phyloP scores from a whole-genome alignment of 495 filamentous ascomycete genomes.

The Penicillium cinerascens region DNA sequence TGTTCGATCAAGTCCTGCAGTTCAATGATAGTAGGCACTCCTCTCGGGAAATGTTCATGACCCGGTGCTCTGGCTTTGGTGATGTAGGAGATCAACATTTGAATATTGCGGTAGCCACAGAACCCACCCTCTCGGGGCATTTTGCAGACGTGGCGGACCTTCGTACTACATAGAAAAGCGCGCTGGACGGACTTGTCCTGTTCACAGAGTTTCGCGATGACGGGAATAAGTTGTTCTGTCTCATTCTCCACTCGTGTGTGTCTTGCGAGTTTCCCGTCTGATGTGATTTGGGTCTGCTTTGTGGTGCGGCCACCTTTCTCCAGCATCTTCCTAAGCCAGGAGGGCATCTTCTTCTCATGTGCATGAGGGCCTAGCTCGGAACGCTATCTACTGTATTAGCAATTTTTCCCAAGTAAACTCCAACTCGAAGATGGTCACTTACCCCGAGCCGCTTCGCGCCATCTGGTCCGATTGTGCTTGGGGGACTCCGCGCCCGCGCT shows the following conservation, averaged over 20 bases:
- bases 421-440: slow-evolving; percentile 7
- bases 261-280: slow-evolving; percentile 46
- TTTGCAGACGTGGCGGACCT: slow-evolving; percentile 77
- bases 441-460: slow-evolving; percentile 43
- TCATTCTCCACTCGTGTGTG: slow-evolving; percentile 56
- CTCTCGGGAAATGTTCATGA: slow-evolving; percentile 53
- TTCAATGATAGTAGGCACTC: slow-evolving; percentile 73
- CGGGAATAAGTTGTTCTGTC: slow-evolving; percentile 63
- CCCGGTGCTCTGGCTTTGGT: slow-evolving; percentile 54
- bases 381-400: slow-evolving; percentile 30
- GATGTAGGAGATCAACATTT: slow-evolving; percentile 86
- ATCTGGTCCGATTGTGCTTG: slow-evolving; percentile 7
- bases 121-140: slow-evolving; percentile 80
- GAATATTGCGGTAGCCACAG: slow-evolving; percentile 97
- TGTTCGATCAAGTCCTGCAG: slow-evolving; percentile 87
- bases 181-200: slow-evolving; percentile 59
- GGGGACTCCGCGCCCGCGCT: slow-evolving; percentile 8
- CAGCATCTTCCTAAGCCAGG: slow-evolving; percentile 67
- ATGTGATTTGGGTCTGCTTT: slow-evolving; percentile 51
- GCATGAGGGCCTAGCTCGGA: slow-evolving; percentile 80
- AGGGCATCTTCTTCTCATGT: slow-evolving; percentile 84
- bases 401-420: slow-evolving; percentile 3
- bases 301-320: slow-evolving; percentile 59
- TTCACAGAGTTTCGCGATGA: slow-evolving; percentile 68
- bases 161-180: slow-evolving; percentile 77